phyloP scores from a whole-genome alignment of 371 early-diverging fungal species.

The Apophysomyces variabilis region DNA sequence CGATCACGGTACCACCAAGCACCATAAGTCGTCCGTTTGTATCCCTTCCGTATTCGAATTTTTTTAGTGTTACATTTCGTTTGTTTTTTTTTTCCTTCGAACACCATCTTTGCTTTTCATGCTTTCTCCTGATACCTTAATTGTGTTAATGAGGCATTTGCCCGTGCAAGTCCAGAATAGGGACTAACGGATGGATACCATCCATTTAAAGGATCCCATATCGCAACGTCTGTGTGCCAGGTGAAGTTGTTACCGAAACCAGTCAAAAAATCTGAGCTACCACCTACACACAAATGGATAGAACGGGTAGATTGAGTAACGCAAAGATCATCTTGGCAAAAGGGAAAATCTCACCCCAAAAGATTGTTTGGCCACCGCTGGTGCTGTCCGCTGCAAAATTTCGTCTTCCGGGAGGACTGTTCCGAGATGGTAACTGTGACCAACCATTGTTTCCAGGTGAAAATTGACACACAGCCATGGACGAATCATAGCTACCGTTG shows the following conservation, averaged over 20 bases:
- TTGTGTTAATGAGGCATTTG: constrained; percentile 33
- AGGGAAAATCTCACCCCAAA: constrained; percentile 18
- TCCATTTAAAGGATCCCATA: constrained; percentile 22
- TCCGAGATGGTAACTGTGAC: constrained; percentile 13
- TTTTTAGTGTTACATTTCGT: neutral
- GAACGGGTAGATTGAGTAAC: neutral
- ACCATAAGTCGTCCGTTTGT: constrained; percentile 29
- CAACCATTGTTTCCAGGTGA: constrained; percentile 17
- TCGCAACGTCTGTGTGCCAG: constrained; percentile 28
- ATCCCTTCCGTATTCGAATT: constrained; percentile 17
- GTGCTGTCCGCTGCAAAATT: constrained; percentile 25
- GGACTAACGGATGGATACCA: constrained; percentile 12
- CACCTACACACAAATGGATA: constrained; percentile 20
- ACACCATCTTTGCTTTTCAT: neutral
- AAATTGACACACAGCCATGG: constrained; percentile 26
- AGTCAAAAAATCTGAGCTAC: constrained; percentile 27
- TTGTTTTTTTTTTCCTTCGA: neutral
- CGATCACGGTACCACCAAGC: constrained; percentile 25
- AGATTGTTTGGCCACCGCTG: constrained; percentile 13
- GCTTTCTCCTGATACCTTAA: constrained; percentile 18
- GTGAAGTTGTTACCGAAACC: constrained; percentile 14
- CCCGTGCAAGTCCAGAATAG: constrained; percentile 17
- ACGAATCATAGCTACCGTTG: constrained; percentile 18
- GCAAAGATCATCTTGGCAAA: neutral
- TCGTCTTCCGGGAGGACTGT: constrained; percentile 24